A percentile compares a stretch with the other conserved stretches of the same genome.
Evolutionary conservation across 78 protist genomes (phyloP).

Genomic region (Dictyostelium capitatum): DNA sequence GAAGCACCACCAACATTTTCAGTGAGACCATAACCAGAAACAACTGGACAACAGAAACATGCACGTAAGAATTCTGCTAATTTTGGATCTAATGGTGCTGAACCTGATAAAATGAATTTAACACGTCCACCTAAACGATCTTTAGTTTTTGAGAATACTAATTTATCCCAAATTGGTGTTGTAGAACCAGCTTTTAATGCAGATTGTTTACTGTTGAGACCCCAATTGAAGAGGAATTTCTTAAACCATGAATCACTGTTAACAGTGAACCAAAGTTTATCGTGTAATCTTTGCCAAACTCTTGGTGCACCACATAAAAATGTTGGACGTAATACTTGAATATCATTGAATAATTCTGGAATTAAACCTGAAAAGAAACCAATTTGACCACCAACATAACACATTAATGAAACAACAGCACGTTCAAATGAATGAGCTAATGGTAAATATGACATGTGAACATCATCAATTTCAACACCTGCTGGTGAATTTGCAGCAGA

Average conservation of each 20-base stretch:
- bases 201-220: constrained; percentile 82
- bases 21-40: constrained; percentile 97
- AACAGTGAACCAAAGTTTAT: constrained; percentile 71
- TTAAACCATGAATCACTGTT: constrained; percentile 55
- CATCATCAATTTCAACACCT: constrained; percentile 63
- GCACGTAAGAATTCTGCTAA: constrained; percentile 86
- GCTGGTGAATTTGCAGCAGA: constrained; percentile 75
- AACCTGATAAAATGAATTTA: constrained; percentile 88
- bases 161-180: constrained; percentile 86
- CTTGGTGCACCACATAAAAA: constrained; percentile 96
- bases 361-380: constrained; percentile 91
- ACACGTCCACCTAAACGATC: constrained; percentile 94
- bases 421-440: constrained; percentile 97
- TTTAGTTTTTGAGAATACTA: constrained; percentile 84
- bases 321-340: constrained; percentile 93
- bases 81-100: constrained; percentile 94
- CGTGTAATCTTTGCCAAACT: constrained; percentile 92
- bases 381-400: constrained; percentile 60
- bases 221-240: constrained; percentile 81
- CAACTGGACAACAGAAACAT: constrained; percentile 88
- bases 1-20: constrained; percentile 92
- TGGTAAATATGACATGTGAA: constrained; percentile 94
- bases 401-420: constrained; percentile 65
- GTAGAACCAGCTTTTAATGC: constrained; percentile 43
- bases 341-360: constrained; percentile 87